Evolutionary conservation across 2,329 filamentous ascomycete genomes (phyloP).

Genomic region (Tympanopsis confertula): DNA sequence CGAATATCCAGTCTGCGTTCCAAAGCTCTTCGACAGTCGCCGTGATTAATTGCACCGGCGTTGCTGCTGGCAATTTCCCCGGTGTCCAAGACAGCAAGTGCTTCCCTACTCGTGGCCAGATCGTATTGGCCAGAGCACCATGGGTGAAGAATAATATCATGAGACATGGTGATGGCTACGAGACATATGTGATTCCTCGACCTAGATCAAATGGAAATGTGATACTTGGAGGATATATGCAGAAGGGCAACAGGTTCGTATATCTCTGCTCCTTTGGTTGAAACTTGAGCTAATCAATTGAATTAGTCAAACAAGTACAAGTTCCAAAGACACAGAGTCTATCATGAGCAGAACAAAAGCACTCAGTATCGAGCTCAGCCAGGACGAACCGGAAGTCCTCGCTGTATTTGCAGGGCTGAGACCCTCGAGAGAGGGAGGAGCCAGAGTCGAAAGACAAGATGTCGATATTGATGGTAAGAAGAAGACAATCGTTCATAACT

Average conservation of each 20-base stretch:
- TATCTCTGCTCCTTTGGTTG: not conserved
- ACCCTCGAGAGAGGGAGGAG: constrained; percentile 25
- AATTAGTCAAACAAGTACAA: constrained; percentile 18
- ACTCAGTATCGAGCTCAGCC: constrained; percentile 16
- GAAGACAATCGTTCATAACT: constrained; percentile 23
- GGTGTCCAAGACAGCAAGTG: constrained; percentile 24
- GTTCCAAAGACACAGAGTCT: constrained; percentile 20
- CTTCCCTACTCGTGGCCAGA: constrained; percentile 26
- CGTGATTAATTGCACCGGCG: constrained; percentile 22
- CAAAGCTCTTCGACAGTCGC: constrained; percentile 12
- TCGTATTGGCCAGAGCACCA: constrained; percentile 21
- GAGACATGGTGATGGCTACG: constrained; percentile 23
- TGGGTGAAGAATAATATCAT: constrained; percentile 20
- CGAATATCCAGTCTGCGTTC: constrained; percentile 13
- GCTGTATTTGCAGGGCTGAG: constrained; percentile 18
- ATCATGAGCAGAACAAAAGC: constrained; percentile 21
- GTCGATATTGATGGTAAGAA: constrained; percentile 13
- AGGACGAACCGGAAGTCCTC: constrained; percentile 15
- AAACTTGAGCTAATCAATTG: constrained; percentile 1
- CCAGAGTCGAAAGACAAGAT: constrained; percentile 29
- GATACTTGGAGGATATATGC: constrained; percentile 25
- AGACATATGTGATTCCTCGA: constrained; percentile 27
- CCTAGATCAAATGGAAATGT: constrained; percentile 21
- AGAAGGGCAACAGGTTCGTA: constrained; percentile 18
- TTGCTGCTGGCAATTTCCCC: constrained; percentile 17